A percentile compares a stretch with the other conserved stretches of the same genome.
Conservation (phyloP, 306 rosid genomes). For the Calophaca sinica region DNA sequence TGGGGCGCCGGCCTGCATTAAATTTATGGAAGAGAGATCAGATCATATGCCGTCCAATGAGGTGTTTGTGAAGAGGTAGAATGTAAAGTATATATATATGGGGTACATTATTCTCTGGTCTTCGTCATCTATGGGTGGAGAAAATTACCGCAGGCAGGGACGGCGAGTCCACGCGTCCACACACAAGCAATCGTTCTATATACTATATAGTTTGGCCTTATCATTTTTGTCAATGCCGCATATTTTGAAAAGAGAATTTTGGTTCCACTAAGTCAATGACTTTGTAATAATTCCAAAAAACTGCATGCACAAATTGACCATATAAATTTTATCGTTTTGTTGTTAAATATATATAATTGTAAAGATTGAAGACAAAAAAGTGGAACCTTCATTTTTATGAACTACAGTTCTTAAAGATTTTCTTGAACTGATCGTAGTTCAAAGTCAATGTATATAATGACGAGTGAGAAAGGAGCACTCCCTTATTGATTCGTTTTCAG, state of each 20-base stretch:
- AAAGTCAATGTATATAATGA: not conserved
- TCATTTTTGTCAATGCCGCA: conserved; percentile 42
- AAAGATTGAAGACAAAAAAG: not conserved
- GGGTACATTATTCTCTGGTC: not conserved
- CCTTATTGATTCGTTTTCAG: not conserved
- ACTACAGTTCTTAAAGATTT: not conserved
- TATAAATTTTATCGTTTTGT: not conserved
- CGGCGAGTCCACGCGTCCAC: not conserved
- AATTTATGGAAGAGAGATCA: conserved; percentile 2
- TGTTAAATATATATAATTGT: not conserved
- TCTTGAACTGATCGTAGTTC: not conserved
- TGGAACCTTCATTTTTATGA: not conserved
- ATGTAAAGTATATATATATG: conserved; percentile 31
- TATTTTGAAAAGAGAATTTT: conserved; percentile 20
- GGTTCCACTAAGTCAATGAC: not conserved
- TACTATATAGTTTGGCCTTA: not conserved
- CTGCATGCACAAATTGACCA: not conserved
- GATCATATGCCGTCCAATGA: not conserved
- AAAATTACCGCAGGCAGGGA: too few relatives aligned
- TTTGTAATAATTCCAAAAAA: conserved; percentile 1
- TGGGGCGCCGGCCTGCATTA: not conserved
- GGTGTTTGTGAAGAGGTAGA: not conserved
- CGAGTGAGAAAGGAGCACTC: not conserved
- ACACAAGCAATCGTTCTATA: not conserved
- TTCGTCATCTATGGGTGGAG: not conserved